Base-by-base conservation (phyloP, 2,329 filamentous ascomycete genomes). In the Microdochium nivale region DNA sequence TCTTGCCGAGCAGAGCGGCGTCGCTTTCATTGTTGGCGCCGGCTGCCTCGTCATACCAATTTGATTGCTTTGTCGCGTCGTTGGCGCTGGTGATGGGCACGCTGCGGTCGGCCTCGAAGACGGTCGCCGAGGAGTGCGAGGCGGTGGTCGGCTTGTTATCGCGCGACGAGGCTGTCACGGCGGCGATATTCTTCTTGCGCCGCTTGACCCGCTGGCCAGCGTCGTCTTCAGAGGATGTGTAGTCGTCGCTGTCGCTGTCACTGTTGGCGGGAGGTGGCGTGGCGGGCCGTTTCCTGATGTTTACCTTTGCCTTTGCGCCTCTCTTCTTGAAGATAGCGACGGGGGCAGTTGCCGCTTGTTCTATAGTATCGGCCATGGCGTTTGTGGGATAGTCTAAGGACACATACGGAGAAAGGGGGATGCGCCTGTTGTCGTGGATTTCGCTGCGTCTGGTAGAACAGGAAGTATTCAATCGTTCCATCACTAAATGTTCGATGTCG, bases 21-120 rank as follows among this genome's bases (percentile, higher is more conserved):
- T 47, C 46, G 46, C 78, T 76, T n/a, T n/a, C n/a, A n/a, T n/a
- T n/a, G n/a, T n/a, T n/a, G n/a, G n/a, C n/a, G n/a, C n/a, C n/a
- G n/a, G n/a, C n/a, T n/a, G n/a, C n/a, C 54, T 92, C 88, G 54
- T 95, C 90, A 68, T 87, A 94, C 91, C 90, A 96, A 66, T 95
- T 88, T 52, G 80, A 86, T 44, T 84, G 80, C 62, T 95, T 96
- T 1, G 92, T 97, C 21, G 94, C 92, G 65, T 96, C 91, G 66
- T 92, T 92, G 60, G 80, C 80, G 56, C 76, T 77, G 59, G 82
- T 75, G 59, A 90, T 82, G 56, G 77, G 75, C 24, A 81, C 69
- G 52, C 73, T 77, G 58, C 84, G 76, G 66, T 89, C 79, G 52
- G 84, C 80, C 50, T 76, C 68, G 68, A 79, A 80, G 56, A 78